Percentiles rank a stretch among this genome's conserved stretches.
Evolutionary conservation across 73 alveolate species (phyloP).

Genomic region (Paramecium biaurelia): DNA sequence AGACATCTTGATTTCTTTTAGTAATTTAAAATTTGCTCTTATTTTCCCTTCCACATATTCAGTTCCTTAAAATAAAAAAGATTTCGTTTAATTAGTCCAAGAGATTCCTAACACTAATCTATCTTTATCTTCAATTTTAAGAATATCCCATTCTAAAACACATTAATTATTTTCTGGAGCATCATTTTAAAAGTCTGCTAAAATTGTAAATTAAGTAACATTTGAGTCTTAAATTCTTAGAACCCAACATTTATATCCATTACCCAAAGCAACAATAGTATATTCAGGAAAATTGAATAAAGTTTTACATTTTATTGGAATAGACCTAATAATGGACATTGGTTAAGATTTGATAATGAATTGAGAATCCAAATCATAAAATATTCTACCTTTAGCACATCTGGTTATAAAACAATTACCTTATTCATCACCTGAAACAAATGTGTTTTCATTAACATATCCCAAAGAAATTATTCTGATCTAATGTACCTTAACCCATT

Average conservation of each 20-base stretch:
- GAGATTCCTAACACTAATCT: neutral
- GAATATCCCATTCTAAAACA: conserved; percentile 1
- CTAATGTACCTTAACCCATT: conserved; percentile 9
- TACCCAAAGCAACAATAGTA: conserved; percentile 3
- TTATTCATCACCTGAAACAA: conserved; percentile 26
- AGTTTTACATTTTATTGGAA: neutral
- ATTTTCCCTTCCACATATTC: conserved; percentile 8
- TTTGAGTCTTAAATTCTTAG: neutral
- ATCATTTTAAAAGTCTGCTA: neutral
- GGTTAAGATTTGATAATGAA: neutral
- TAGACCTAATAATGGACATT: neutral
- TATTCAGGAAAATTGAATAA: neutral
- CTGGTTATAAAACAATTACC: conserved; percentile 41
- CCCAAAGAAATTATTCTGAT: neutral
- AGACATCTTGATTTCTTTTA: neutral
- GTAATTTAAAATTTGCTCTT: neutral
- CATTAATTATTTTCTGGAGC: conserved; percentile 10
- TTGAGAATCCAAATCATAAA: conserved; percentile 10
- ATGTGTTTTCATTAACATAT: neutral
- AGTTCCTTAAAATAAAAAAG: neutral
- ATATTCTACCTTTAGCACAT: neutral
- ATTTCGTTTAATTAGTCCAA: neutral
- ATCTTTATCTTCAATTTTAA: neutral
- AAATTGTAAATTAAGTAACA: neutral
- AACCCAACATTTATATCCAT: conserved; percentile 38